Percentiles rank a stretch among this genome's conserved stretches.
These are phyloP conservation scores for Leishmania gerbilli DNA, from an alignment of 208 protist genomes.

Conservation along the genomic window DNA sequence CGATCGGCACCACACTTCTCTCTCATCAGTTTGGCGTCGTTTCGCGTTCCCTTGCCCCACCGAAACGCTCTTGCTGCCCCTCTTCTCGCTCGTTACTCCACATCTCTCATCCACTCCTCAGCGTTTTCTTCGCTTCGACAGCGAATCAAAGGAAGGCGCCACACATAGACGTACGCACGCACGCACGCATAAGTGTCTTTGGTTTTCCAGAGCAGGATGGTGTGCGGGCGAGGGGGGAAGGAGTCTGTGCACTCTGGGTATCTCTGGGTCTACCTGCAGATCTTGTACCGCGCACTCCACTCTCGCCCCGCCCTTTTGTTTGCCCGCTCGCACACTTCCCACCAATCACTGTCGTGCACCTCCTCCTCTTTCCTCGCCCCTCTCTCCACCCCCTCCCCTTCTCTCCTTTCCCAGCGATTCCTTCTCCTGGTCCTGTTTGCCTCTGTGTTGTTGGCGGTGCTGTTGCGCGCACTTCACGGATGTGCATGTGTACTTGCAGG, in stretches of 20 bases:
- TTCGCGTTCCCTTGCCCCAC: neutral
- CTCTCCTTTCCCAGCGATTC: neutral
- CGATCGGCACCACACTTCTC: neutral
- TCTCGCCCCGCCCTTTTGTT: neutral
- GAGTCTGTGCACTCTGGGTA: neutral
- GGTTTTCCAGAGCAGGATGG: neutral
- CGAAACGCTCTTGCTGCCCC: neutral
- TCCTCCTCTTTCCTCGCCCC: neutral
- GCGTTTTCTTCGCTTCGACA: neutral
- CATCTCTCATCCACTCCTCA: neutral
- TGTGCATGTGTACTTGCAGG: neutral
- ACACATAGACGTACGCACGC: neutral
- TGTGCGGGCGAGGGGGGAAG: neutral
- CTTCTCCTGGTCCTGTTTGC: neutral
- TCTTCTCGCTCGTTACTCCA: neutral
- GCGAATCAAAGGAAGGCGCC: neutral
- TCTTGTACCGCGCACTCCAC: neutral
- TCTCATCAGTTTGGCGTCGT: neutral
- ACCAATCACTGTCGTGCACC: neutral
- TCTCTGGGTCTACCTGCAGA: neutral
- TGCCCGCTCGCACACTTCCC: neutral
- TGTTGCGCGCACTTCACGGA: neutral
- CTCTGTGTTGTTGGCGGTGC: neutral
- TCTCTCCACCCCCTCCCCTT: neutral
- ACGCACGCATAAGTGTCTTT: neutral